Base-by-base conservation (phyloP, 352 stramenopile species). In the Peronospora farinosa region DNA sequence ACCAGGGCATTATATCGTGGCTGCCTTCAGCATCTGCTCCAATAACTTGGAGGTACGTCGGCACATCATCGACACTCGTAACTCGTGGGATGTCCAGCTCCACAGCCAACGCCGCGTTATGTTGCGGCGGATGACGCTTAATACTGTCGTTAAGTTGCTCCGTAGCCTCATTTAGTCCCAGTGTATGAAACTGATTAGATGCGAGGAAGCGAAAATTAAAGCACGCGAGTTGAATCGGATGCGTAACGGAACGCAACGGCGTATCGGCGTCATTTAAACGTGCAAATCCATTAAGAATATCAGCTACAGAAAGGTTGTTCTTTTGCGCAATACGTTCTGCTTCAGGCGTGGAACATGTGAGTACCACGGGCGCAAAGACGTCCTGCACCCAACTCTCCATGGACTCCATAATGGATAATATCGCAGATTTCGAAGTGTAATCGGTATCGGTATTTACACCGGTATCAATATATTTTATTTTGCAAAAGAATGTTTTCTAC, bases 171-270 rank as follows among this genome's bases (percentile, higher is more conserved):
- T 64, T 57, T 1, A 84, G 44, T 6, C 60, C 54, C 17, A 79
- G 27, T 21, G 69, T 52, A 0, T 50, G 67, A 40, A 94, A 86
- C 38, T 88, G 69, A 6, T 46, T 57, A 25, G 78, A 47, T 8
- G 62, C 44, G 12, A 92, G 35, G 54, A 94, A 94, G 43, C 81
- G 81, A 51, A 92, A 86, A 54, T 85, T 78, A 57, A 92, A 81
- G 55, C 78, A 60, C 27, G 65, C 48, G 35, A 91, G 60, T 32
- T 67, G 72, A 45, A 84, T 65, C 40, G 74, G 74, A 33, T 89
- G 76, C 39, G 63, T 80, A 40, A 94, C 80, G 13, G 78, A 89
- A 2, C 83, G 80, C 41, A 94, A 55, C 21, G 83, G 75, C 37
- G 76, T 78, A 46, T 94, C 73, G 42, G 71, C 73, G 43, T 81